Conservation (phyloP, 768 basidiomycete species). For the Tylopilus vinaceipallidus region DNA sequence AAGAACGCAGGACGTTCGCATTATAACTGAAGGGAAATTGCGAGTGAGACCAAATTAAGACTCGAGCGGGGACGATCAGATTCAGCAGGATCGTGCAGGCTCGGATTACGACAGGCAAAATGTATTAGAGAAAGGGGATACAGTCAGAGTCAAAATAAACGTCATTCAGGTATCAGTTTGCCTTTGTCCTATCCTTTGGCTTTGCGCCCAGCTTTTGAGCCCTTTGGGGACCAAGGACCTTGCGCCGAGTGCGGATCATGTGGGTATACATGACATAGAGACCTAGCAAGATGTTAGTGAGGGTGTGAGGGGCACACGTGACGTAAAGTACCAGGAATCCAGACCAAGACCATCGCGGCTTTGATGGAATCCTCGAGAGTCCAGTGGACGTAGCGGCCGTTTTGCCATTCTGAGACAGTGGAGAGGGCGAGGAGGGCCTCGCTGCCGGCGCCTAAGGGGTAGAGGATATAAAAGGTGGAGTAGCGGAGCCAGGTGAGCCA, state of each 20-base stretch:
- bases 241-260: conserved; percentile 57
- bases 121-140: conserved; percentile 24
- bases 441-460: conserved; percentile 87
- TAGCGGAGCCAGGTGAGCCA: conserved; percentile 81
- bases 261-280: conserved; percentile 57
- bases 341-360: conserved; percentile 63
- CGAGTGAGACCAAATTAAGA: conserved; percentile 10
- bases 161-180: conserved; percentile 6
- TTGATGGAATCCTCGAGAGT: conserved; percentile 54
- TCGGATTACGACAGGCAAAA: conserved; percentile 8
- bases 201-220: conserved; percentile 34
- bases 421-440: conserved; percentile 84
- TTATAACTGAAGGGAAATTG: conserved; percentile 11
- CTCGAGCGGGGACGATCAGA: background rate
- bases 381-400: conserved; percentile 46
- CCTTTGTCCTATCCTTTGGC: conserved; percentile 31
- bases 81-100: background rate
- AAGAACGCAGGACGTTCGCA: background rate
- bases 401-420: conserved; percentile 59
- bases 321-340: conserved; percentile 79
- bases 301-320: background rate
- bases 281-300: conserved; percentile 27
- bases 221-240: conserved; percentile 44
- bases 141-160: background rate
- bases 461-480: conserved; percentile 91